A percentile compares a stretch with the other conserved stretches of the same genome.
These are phyloP conservation scores for Tuber melanosporum DNA, from an alignment of 495 filamentous ascomycete species.

Conservation along the genomic window DNA sequence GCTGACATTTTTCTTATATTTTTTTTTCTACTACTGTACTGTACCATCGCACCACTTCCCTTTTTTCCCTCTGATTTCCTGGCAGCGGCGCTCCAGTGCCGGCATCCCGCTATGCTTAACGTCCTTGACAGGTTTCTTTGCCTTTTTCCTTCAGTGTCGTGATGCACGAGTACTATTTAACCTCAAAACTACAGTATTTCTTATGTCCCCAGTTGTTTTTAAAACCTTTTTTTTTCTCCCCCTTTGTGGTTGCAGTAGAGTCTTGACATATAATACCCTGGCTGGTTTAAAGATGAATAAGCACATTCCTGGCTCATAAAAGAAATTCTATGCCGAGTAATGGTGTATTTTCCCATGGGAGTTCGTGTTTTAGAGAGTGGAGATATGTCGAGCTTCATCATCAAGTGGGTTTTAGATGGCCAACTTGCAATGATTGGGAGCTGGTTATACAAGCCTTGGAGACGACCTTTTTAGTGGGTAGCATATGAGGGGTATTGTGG, in stretches of 20 bases:
- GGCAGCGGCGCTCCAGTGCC: not conserved
- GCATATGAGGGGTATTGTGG: too few relatives aligned
- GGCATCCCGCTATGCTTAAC: not conserved
- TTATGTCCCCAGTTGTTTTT: not conserved
- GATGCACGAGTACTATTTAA: not conserved
- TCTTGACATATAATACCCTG: not conserved
- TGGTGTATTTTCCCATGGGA: too few relatives aligned
- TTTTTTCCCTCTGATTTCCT: slow-evolving; percentile 10
- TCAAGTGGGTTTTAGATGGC: too few relatives aligned
- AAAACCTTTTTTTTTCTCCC: not conserved
- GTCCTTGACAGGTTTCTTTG: not conserved
- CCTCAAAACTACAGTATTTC: not conserved
- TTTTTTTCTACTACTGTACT: slow-evolving; percentile 1
- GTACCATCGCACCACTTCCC: slow-evolving; percentile 3
- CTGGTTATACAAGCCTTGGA: too few relatives aligned
- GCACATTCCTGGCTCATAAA: not conserved
- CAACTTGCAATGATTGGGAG: not conserved
- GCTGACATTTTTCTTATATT: slow-evolving; percentile 17
- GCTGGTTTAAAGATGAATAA: not conserved
- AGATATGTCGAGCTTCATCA: not conserved
- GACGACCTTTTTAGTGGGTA: too few relatives aligned
- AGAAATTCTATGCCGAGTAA: too few relatives aligned
- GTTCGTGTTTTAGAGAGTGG: too few relatives aligned
- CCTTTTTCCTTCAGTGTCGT: not conserved
- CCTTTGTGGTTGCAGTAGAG: not conserved